Evolutionary conservation across 2,329 filamentous ascomycete genomes (phyloP).

Genomic region (Penicillium sp.): DNA sequence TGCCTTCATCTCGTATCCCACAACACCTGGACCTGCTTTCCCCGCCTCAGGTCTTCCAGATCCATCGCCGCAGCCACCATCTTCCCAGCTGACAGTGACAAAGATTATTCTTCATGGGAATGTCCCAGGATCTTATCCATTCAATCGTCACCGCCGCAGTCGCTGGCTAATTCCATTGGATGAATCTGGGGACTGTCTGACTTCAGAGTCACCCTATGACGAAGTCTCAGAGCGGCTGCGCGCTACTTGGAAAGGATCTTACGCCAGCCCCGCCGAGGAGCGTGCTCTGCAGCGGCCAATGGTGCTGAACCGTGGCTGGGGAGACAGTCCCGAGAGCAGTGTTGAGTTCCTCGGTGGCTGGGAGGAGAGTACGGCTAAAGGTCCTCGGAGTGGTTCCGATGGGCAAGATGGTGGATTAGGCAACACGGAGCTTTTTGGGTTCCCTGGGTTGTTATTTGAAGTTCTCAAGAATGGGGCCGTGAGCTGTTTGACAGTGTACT

Average conservation of each 20-base stretch:
- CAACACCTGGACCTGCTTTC: conserved; percentile 62
- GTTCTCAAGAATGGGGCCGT: conserved; percentile 90
- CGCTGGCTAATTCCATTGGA: conserved; percentile 72
- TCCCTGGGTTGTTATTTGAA: conserved; percentile 92
- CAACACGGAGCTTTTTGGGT: conserved; percentile 86
- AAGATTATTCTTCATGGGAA: conserved; percentile 95
- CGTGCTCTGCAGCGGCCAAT: conserved; percentile 61
- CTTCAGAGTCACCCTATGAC: conserved; percentile 77
- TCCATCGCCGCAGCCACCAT: conserved; percentile 29
- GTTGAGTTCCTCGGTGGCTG: conserved; percentile 81
- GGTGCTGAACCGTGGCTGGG: conserved; percentile 88
- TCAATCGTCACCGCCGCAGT: conserved; percentile 88
- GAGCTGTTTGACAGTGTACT: conserved; percentile 87
- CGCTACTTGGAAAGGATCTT: conserved; percentile 67
- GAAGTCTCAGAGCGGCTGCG: conserved; percentile 69
- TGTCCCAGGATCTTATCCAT: conserved; percentile 91
- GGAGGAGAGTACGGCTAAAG: conserved; percentile 66
- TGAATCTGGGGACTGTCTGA: conserved; percentile 50
- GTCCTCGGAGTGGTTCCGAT: conserved; percentile 44
- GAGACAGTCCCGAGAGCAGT: conserved; percentile 85
- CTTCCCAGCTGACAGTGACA: conserved; percentile 74
- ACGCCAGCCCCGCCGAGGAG: conserved; percentile 57
- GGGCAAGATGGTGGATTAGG: conserved; percentile 56
- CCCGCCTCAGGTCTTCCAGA: conserved; percentile 50
- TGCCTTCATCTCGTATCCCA: conserved; percentile 79